Evolutionary conservation across 192 early-diverging fungal species (phyloP).

Genomic region (Funneliformis geosporum): DNA sequence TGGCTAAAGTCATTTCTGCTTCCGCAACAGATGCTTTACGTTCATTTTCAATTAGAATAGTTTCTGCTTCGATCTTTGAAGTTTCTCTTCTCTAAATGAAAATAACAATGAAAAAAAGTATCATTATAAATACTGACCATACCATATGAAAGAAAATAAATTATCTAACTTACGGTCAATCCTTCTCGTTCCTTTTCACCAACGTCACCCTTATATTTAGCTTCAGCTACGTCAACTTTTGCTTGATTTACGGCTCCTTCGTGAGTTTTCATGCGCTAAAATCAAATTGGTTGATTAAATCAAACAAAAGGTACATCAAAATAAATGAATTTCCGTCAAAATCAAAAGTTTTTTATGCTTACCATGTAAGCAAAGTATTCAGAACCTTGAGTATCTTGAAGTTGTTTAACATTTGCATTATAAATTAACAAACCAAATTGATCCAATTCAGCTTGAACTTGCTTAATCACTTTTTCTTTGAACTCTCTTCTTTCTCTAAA

Average conservation of each 20-base stretch:
- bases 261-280: slow-evolving; percentile 30
- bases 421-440: slow-evolving; percentile 61
- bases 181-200: slow-evolving; percentile 53
- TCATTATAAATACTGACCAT: too few relatives aligned
- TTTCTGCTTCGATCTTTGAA: slow-evolving; percentile 45
- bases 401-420: slow-evolving; percentile 60
- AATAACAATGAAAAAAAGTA: too few relatives aligned
- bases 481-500: not conserved
- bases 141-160: too few relatives aligned
- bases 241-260: slow-evolving; percentile 59
- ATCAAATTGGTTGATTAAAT: too few relatives aligned
- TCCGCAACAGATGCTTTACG: slow-evolving; percentile 42
- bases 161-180: slow-evolving; percentile 42
- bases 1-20: slow-evolving; percentile 22
- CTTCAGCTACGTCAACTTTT: slow-evolving; percentile 58
- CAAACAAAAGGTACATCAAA: too few relatives aligned
- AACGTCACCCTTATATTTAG: slow-evolving; percentile 47
- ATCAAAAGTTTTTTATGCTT: not conserved
- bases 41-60: slow-evolving; percentile 49
- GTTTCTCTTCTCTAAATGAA: not conserved
- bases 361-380: slow-evolving; percentile 59
- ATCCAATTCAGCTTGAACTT: slow-evolving; percentile 40
- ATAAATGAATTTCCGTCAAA: too few relatives aligned
- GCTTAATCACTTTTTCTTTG: not conserved
- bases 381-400: slow-evolving; percentile 49